phyloP scores from a whole-genome alignment of 176 grass and related monocot genomes.

The Guadua angustifolia region DNA sequence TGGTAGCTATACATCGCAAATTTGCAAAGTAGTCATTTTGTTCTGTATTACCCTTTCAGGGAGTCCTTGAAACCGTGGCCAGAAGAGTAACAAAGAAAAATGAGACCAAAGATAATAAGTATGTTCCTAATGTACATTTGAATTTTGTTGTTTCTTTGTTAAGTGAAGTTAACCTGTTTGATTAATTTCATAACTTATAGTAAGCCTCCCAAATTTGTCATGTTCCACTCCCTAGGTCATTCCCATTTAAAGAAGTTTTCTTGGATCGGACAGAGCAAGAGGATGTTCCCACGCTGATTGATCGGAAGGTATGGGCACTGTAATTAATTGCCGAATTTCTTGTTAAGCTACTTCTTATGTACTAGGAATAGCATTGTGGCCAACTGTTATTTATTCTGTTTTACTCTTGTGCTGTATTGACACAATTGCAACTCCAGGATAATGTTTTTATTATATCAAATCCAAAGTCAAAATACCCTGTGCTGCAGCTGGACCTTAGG shows the following conservation, averaged over 20 bases:
- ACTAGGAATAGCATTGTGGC: not conserved
- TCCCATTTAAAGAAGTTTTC: constrained; percentile 96
- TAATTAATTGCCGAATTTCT: constrained; percentile 1
- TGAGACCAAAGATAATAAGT: constrained; percentile 99
- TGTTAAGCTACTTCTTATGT: constrained; percentile 34
- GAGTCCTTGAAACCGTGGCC: constrained; percentile 94
- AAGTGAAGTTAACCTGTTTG: constrained; percentile 25
- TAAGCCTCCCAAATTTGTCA: constrained; percentile 36
- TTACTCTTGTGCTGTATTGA: constrained; percentile 22
- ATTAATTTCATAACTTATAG: constrained; percentile 25
- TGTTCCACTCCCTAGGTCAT: constrained; percentile 61
- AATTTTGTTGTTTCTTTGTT: not conserved
- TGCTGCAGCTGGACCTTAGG: constrained; percentile 94
- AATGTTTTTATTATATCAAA: constrained; percentile 99
- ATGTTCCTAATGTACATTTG: constrained; percentile 41
- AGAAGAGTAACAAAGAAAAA: constrained; percentile 96
- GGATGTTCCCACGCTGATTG: constrained; percentile 92
- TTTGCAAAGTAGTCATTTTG: constrained; percentile 24
- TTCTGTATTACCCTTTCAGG: constrained; percentile 56
- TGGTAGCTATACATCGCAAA: not conserved
- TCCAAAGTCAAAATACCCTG: constrained; percentile 98
- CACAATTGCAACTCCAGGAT: constrained; percentile 61
- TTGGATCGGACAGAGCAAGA: constrained; percentile 94
- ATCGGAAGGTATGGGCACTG: constrained; percentile 70
- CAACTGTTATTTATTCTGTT: constrained; percentile 9